phyloP scores from a whole-genome alignment of 768 basidiomycete species.

The Russula dissimulans region DNA sequence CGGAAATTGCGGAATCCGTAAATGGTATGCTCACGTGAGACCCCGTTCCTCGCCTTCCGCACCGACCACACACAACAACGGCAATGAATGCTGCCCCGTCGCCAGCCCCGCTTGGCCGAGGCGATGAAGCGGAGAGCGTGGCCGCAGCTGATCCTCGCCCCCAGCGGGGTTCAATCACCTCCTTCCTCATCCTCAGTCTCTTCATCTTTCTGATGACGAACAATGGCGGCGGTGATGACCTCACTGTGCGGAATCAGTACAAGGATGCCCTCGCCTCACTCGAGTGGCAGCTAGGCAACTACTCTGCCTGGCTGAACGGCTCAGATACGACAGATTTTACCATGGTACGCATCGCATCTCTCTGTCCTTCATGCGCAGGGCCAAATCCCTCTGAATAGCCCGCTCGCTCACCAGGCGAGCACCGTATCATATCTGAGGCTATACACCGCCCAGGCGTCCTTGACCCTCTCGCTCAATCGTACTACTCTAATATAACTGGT shows the following conservation, averaged over 20 bases:
- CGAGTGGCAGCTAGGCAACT: constrained; percentile 58
- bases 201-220: constrained; percentile 75
- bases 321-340: constrained; percentile 50
- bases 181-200: constrained; percentile 65
- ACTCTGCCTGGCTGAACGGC: constrained; percentile 66
- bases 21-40: too few relatives aligned
- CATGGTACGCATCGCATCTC: constrained; percentile 37
- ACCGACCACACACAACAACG: too few relatives aligned
- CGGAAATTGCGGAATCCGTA: too few relatives aligned
- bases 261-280: constrained; percentile 53
- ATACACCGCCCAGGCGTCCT: constrained; percentile 36
- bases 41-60: neutral
- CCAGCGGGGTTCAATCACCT: constrained; percentile 55
- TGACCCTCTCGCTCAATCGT: constrained; percentile 42
- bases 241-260: constrained; percentile 52
- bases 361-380: neutral
- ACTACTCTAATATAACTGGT: constrained; percentile 70
- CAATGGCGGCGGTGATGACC: constrained; percentile 54
- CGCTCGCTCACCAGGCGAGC: constrained; percentile 33
- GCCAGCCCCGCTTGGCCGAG: neutral
- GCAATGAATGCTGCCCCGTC: constrained; percentile 2
- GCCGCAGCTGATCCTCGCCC: constrained; percentile 21
- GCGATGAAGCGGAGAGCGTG: neutral
- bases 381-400: constrained; percentile 32
- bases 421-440: constrained; percentile 42